These are phyloP conservation scores for Fusarium sp. DNA, from an alignment of 2,329 filamentous ascomycete species.

Conservation along the genomic window DNA sequence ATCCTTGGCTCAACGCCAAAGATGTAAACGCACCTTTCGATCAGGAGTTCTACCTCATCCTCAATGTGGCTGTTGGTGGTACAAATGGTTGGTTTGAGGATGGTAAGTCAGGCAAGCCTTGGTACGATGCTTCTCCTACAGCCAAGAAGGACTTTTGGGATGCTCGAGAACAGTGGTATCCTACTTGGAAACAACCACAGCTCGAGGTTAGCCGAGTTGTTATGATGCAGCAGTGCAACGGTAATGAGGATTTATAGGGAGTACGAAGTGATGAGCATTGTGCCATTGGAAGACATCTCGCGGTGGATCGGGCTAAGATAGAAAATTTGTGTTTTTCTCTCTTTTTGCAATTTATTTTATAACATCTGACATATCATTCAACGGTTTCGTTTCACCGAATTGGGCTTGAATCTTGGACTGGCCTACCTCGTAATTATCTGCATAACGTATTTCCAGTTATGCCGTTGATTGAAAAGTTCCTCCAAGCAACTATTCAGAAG, in stretches of 20 bases:
- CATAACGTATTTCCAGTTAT: too few species aligned
- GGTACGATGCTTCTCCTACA: slow-evolving; percentile 76
- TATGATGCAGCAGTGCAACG: slow-evolving; percentile 78
- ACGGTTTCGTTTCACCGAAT: not conserved
- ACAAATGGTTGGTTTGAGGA: slow-evolving; percentile 90
- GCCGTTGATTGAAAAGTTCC: too few species aligned
- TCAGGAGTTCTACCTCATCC: slow-evolving; percentile 79
- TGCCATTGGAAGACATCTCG: not conserved
- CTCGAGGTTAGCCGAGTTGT: slow-evolving; percentile 78
- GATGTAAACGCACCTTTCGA: slow-evolving; percentile 78
- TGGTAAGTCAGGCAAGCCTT: slow-evolving; percentile 78
- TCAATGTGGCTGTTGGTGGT: slow-evolving; percentile 81
- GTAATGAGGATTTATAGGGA: slow-evolving; percentile 58
- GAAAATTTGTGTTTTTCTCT: not conserved
- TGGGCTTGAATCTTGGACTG: not conserved
- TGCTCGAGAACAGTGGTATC: slow-evolving; percentile 72
- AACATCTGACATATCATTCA: not conserved
- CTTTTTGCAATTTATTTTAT: not conserved
- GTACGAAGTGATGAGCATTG: not conserved
- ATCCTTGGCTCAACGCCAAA: slow-evolving; percentile 74
- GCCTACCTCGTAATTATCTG: too few species aligned
- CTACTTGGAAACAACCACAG: slow-evolving; percentile 77
- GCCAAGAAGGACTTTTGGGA: slow-evolving; percentile 85
- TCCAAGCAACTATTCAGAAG: too few species aligned
- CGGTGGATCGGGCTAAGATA: not conserved